Evolutionary conservation across 225 moss, liverwort and hornwort genomes (phyloP).

Genomic region (Climacium dendroides): DNA sequence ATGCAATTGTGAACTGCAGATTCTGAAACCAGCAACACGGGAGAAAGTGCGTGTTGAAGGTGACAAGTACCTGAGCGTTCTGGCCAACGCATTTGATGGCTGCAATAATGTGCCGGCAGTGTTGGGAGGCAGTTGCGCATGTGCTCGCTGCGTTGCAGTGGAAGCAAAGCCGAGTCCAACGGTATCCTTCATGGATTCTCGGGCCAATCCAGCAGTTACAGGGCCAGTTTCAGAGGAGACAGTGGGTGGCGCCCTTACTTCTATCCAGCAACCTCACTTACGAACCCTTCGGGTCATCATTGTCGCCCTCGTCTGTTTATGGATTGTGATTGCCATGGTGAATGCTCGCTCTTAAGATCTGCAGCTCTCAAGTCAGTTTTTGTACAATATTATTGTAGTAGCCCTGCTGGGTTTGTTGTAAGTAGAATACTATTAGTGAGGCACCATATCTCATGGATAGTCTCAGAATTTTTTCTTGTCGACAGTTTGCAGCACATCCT

Average conservation of each 20-base stretch:
- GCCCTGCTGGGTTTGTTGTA: background rate
- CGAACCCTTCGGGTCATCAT: constrained; percentile 44
- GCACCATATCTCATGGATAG: background rate
- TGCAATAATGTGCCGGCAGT: constrained; percentile 33
- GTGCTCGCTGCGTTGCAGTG: constrained; percentile 1
- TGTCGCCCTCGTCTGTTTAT: constrained; percentile 53
- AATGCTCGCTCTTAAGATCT: constrained; percentile 16
- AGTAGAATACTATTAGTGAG: background rate
- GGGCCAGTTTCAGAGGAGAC: background rate
- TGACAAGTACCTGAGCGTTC: constrained; percentile 37
- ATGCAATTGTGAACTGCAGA: constrained; percentile 21
- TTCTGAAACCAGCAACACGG: constrained; percentile 53
- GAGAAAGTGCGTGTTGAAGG: constrained; percentile 67
- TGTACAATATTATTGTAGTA: background rate
- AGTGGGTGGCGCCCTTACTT: background rate
- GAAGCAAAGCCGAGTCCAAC: background rate
- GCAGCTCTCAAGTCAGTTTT: constrained; percentile 2
- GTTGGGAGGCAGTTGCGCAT: constrained; percentile 49
- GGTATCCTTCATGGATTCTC: background rate
- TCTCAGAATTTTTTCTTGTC: background rate
- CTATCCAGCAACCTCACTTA: constrained; percentile 27
- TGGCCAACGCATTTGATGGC: constrained; percentile 48
- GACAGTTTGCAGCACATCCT: background rate
- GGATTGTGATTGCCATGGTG: constrained; percentile 58
- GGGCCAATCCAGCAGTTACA: background rate